Conservation (phyloP, 2,329 filamentous ascomycete genomes). For the Elsinoe batatas region DNA sequence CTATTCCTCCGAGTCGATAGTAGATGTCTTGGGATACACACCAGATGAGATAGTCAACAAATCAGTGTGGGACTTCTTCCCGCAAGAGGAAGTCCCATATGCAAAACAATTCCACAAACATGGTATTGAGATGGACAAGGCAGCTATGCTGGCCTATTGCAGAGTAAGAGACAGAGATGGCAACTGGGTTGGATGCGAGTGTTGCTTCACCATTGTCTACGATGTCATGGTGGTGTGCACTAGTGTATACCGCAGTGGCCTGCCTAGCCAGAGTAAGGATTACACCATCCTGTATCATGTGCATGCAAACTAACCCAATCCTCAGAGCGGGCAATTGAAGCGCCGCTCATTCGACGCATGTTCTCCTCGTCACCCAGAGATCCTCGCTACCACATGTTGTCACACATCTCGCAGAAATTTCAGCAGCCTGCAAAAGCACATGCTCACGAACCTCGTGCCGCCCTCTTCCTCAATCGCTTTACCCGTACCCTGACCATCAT, state of each 20-base stretch:
- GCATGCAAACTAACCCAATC: not conserved
- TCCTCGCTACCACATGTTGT: slow-evolving; percentile 81
- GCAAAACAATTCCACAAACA: slow-evolving; percentile 63
- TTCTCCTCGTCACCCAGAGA: slow-evolving; percentile 76
- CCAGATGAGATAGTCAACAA: slow-evolving; percentile 65
- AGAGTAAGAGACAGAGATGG: slow-evolving; percentile 59
- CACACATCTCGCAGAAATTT: slow-evolving; percentile 76
- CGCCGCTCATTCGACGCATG: slow-evolving; percentile 65
- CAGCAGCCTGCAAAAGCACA: slow-evolving; percentile 46
- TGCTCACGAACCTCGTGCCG: slow-evolving; percentile 65
- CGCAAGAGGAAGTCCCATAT: slow-evolving; percentile 67
- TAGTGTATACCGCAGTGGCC: slow-evolving; percentile 61
- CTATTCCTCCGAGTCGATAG: slow-evolving; percentile 74
- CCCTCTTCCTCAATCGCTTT: slow-evolving; percentile 77
- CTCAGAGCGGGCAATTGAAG: slow-evolving; percentile 64
- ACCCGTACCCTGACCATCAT: slow-evolving; percentile 73
- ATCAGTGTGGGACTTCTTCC: slow-evolving; percentile 79
- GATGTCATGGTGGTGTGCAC: slow-evolving; percentile 80
- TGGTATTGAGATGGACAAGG: slow-evolving; percentile 70
- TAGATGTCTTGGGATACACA: slow-evolving; percentile 71
- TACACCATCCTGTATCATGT: not conserved
- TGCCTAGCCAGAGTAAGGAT: slow-evolving; percentile 61
- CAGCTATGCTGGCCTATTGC: slow-evolving; percentile 73
- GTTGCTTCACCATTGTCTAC: slow-evolving; percentile 81
- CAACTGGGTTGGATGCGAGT: slow-evolving; percentile 71